Base-by-base conservation (phyloP, 1,284 basidiomycete species). In the Cutaneotrichosporon mucoides region DNA sequence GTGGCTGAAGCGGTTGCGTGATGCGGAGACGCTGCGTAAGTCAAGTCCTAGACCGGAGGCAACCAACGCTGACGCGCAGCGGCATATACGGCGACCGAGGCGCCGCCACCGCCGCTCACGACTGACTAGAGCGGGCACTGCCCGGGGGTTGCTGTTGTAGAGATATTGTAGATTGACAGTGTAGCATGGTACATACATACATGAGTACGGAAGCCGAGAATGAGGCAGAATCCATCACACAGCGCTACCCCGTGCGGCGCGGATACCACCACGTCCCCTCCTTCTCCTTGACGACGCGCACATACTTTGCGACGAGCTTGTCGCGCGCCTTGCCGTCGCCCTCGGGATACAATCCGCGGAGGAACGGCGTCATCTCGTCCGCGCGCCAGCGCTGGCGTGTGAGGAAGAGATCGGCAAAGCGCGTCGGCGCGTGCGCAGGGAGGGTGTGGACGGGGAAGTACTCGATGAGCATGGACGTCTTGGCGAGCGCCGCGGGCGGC, bases 401-500 rank as follows among this genome's bases (percentile, higher is more conserved):
- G 50, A 89, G 81, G 80, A 96, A 96, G 24, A 95, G 82, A 61
- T 93, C 89, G 2, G 83, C 74, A 78, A 95, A 95, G 12, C 92
- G 86, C 10, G 84, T 83, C 1, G 86, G 81, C 12, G 90, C 86
- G 56, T 89, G 87, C 0, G 83, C 73, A 2, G 92, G 88, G 15
- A 94, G 84, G 1, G 79, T 77, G 0, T 87, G 84, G 3, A 83
- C 80, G n/a, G 90, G 87, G 73, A 92, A 89, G 76, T 90, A 90
- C 7, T 79, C 81, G 38, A 89, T 61, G 15, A 67, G 59, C 5
- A 62, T 69, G 24, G 67, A 64, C 6, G 71, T 54, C 24, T 68
- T 44, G 43, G 63, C 53, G 42, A 65, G 60, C 6, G 68, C 36
- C 24, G 68, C 53, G 40, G 63, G 53, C 35, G 66, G 61, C 11